Conservation (phyloP, 192 early-diverging fungal species). For the Dimargaris verticillata region DNA sequence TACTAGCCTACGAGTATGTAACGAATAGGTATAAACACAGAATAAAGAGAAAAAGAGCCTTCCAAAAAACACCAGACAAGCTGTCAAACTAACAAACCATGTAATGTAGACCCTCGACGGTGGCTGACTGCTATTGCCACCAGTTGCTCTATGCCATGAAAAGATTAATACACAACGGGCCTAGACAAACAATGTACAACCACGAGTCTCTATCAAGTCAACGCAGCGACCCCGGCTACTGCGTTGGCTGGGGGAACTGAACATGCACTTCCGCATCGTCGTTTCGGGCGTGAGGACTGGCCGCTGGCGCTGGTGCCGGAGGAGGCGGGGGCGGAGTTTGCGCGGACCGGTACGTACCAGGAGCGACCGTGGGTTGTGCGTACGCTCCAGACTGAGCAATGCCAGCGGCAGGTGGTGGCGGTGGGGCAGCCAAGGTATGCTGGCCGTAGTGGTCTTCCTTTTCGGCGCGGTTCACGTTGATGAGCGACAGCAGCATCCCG, state of each 20-base stretch:
- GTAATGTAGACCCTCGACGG: too few relatives aligned
- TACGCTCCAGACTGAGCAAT: not conserved
- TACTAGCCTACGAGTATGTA: too few relatives aligned
- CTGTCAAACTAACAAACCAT: too few relatives aligned
- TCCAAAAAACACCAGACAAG: too few relatives aligned
- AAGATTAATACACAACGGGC: too few relatives aligned
- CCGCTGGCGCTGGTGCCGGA: not conserved
- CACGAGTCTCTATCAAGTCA: too few relatives aligned
- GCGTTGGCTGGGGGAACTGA: constrained; percentile 3
- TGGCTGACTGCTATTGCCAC: too few relatives aligned
- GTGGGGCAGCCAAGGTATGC: not conserved
- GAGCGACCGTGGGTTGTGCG: not conserved
- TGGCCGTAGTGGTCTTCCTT: not conserved
- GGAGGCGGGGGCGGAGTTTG: not conserved
- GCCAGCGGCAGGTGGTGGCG: not conserved
- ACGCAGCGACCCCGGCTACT: too few relatives aligned
- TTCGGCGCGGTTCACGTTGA: constrained; percentile 7
- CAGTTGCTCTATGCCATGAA: too few relatives aligned
- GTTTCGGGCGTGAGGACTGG: not conserved
- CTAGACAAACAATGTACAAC: too few relatives aligned
- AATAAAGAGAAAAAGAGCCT: too few relatives aligned
- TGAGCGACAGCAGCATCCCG: not conserved
- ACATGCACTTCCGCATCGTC: constrained; percentile 1
- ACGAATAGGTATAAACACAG: too few relatives aligned
- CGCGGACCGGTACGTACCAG: not conserved